Evolutionary conservation across 1,284 basidiomycete genomes (phyloP), one percentile per base, ranked within the genome.

Genomic region (Rhodotorula sp.): DNA sequence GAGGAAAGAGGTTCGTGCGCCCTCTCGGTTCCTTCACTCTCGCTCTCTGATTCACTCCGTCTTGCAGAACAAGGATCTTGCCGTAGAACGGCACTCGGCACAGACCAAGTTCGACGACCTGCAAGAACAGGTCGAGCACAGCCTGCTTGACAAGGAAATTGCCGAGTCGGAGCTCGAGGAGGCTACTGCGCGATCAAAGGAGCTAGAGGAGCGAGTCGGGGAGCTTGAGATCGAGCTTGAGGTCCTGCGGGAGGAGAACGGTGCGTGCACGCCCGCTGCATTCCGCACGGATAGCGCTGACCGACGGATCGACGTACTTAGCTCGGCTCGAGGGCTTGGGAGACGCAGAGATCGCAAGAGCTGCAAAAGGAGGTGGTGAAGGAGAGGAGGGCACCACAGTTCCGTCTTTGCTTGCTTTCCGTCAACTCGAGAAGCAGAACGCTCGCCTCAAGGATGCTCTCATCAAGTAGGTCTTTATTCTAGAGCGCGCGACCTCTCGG

Each of bases 341-440:
- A 20, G 81, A 80, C 67, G 82, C 79, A 58, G 82, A 82, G 54
- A 76, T 79, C 46, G 80, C 81, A 0, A 81, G 74, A 32, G 81
- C 81, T 49, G 78, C 79, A 1, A 86, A 84, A 57, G 81, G 81
- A 10, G 63, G 17, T n/a, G 52, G 8, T 2, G 86, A 84, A 59
- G 81, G 80, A 15, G 82, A 81, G 10, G 20, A 56, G 9, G 59
- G n/a, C 15, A 6, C 17, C 24, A 6, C 48, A 53, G 83, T 84
- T 19, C 88, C 88, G 74, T 85, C 86, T 67, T 88, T 89, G 0
- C 78, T 96, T 55, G 90, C 90, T 1, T 93, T 89, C 77, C 88
- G 95, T 19, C 93, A 97, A 78, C 85, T 99, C 2, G 93, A 97
- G 82, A 96, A 93, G 80, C 94, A 98, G 79, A 99, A 98, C 75